Conservation (phyloP, 2,329 filamentous ascomycete species). For the Cladobotryum mycophilum region DNA sequence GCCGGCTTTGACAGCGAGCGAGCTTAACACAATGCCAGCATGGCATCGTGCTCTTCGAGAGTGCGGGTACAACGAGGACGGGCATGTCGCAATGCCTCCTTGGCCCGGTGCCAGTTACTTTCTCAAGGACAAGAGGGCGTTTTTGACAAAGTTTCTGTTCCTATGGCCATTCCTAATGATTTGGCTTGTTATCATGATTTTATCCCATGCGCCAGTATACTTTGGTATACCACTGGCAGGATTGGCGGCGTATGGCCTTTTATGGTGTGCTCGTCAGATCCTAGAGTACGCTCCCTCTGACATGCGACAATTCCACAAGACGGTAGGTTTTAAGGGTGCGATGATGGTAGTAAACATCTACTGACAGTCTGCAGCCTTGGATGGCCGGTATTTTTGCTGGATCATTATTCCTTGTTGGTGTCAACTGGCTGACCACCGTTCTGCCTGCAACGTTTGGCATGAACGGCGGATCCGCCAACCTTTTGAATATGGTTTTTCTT, state of each 20-base stretch:
- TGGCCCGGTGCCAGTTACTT: slow-evolving; percentile 69
- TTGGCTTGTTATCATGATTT: slow-evolving; percentile 61
- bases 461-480: slow-evolving; percentile 37
- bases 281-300: slow-evolving; percentile 78
- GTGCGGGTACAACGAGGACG: slow-evolving; percentile 76
- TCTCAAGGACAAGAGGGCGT: slow-evolving; percentile 68
- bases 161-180: slow-evolving; percentile 78
- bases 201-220: slow-evolving; percentile 69
- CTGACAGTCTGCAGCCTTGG: slow-evolving; percentile 58
- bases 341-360: not conserved
- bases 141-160: slow-evolving; percentile 83
- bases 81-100: slow-evolving; percentile 59
- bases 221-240: slow-evolving; percentile 67
- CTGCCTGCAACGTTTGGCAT: slow-evolving; percentile 43
- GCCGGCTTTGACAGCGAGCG: slow-evolving; percentile 74
- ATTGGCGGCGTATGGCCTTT: slow-evolving; percentile 61
- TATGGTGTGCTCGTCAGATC: slow-evolving; percentile 71
- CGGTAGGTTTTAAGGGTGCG: slow-evolving; percentile 46
- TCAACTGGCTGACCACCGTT: slow-evolving; percentile 69
- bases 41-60: slow-evolving; percentile 81
- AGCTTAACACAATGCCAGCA: slow-evolving; percentile 78
- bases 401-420: slow-evolving; percentile 72
- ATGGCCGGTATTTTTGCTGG: slow-evolving; percentile 88
- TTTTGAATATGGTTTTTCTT: slow-evolving; percentile 73
- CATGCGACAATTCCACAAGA: slow-evolving; percentile 86